These are phyloP conservation scores for Rhazya stricta DNA, from an alignment of 257 asterid species.

Conservation along the genomic window DNA sequence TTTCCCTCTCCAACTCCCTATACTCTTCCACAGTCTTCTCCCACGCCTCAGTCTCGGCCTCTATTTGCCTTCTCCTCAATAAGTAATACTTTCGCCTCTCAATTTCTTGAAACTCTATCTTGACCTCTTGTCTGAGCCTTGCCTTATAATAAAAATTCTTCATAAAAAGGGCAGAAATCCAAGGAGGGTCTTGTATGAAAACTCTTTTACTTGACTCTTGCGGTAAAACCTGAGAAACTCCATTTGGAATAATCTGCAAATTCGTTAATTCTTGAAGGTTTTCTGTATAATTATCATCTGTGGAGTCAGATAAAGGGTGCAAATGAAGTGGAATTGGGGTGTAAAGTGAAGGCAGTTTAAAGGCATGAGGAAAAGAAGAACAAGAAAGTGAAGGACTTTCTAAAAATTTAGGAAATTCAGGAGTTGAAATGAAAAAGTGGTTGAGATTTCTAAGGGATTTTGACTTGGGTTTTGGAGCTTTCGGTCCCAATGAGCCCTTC, in stretches of 20 bases:
- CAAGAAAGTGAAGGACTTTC: constrained; percentile 31
- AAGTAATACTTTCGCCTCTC: constrained; percentile 65
- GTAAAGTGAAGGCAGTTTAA: constrained; percentile 56
- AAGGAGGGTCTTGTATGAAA: constrained; percentile 76
- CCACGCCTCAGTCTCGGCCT: constrained; percentile 94
- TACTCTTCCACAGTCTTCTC: constrained; percentile 84
- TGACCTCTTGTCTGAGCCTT: constrained; percentile 41
- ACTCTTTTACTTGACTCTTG: constrained; percentile 39
- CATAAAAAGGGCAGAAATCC: constrained; percentile 75
- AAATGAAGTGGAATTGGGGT: constrained; percentile 42
- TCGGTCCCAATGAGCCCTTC: constrained; percentile 31
- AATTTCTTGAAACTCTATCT: constrained; percentile 60
- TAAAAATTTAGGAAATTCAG: constrained; percentile 36
- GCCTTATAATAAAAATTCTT: constrained; percentile 58
- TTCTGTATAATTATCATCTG: constrained; percentile 42
- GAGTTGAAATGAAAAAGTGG: constrained; percentile 34
- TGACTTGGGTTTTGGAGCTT: constrained; percentile 24
- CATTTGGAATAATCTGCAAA: constrained; percentile 34
- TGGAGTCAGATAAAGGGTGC: constrained; percentile 51
- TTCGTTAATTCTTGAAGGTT: constrained; percentile 13
- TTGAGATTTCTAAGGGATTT: constrained; percentile 28
- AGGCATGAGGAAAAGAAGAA: constrained; percentile 56
- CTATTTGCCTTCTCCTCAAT: constrained; percentile 68
- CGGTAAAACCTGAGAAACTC: constrained; percentile 25
- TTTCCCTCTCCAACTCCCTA: constrained; percentile 77